Evolutionary conservation across 2,329 filamentous ascomycete species (phyloP).

Genomic region (Geoglossum cookeanum): DNA sequence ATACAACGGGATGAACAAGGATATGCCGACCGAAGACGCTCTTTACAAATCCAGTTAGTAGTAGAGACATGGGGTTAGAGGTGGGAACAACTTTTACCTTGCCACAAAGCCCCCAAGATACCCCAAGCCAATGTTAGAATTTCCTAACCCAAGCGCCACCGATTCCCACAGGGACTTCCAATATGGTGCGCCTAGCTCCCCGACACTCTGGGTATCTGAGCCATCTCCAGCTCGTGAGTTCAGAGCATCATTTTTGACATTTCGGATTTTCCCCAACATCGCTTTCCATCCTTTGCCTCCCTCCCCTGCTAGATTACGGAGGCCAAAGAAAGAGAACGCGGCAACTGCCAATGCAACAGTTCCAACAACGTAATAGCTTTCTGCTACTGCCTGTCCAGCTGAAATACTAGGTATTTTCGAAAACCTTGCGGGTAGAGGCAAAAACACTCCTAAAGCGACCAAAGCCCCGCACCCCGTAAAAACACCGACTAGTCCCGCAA

Average conservation of each 20-base stretch:
- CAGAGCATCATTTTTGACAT: conserved; percentile 1
- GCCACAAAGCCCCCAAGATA: conserved; percentile 93
- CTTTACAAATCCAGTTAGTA: background rate
- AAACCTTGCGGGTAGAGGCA: conserved; percentile 73
- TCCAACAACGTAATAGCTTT: conserved; percentile 79
- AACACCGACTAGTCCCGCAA: conserved; percentile 79
- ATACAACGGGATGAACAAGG: conserved; percentile 81
- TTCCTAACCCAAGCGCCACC: conserved; percentile 50
- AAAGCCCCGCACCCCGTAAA: conserved; percentile 87
- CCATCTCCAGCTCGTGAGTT: too few relatives aligned
- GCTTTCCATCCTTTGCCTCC: conserved; percentile 53
- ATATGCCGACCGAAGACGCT: conserved; percentile 87
- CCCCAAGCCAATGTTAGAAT: conserved; percentile 63
- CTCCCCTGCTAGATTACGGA: conserved; percentile 50
- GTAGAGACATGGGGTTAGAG: background rate
- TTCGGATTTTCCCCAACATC: conserved; percentile 19
- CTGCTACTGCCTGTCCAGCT: conserved; percentile 53
- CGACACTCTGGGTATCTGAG: background rate
- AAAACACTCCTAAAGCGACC: conserved; percentile 60
- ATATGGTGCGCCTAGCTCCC: background rate
- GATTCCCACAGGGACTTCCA: conserved; percentile 25
- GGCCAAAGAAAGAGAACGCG: conserved; percentile 56
- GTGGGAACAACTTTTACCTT: conserved; percentile 22
- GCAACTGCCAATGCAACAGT: conserved; percentile 52
- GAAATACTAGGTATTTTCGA: conserved; percentile 46